Evolutionary conservation across 2,329 filamentous ascomycete species (phyloP), one percentile per base, ranked within the genome.

Genomic region (Fusarium euwallaceae): DNA sequence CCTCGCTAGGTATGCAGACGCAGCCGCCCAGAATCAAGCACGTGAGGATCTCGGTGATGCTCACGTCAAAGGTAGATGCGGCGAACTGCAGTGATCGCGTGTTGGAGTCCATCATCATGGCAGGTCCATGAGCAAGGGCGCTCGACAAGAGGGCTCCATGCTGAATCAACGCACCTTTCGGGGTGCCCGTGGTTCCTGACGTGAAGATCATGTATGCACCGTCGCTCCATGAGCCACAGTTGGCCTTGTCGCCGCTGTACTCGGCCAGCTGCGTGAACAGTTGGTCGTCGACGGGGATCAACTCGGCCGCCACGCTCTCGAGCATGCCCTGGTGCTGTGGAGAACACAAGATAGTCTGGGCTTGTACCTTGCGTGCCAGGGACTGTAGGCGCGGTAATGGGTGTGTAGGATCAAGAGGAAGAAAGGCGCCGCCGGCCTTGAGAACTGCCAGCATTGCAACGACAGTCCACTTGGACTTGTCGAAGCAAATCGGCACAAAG

Each of bases 1-100:
- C 77, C 29, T 86, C 84, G 1, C 81, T 83, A 1, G 84, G 83
- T 17, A 83, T 72, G 32, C 81, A 82, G 4, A 83, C 72, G 48
- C 81, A 82, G 0, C 78, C 81, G 14, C 81, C 81, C 12, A 73
- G 55, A 6, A 74, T 61, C n/a, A 79, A 8, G 1, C 69, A 67
- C 0, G 66, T 73, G 4, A 79, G 16, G 34, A 77, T 77, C 24
- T 79, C 78, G 0, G 70, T 68, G 6, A 82, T 78, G 64, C 74
- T 76, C 4, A 77, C 79, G 43, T 82, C 82, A 43, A 83, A 83
- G 0, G 76, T 78, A 22, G 78, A 78, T 0, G 82, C 73, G 2
- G 81, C 78, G 34, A 82, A 83, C 27, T 83, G 82, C 0, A 84
- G 68, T 3, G 79, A 76, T 20, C 83, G 75, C 0, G 80, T 80